Conservation (phyloP, 75 land plant species). For the Isoetes taiwanensis region DNA sequence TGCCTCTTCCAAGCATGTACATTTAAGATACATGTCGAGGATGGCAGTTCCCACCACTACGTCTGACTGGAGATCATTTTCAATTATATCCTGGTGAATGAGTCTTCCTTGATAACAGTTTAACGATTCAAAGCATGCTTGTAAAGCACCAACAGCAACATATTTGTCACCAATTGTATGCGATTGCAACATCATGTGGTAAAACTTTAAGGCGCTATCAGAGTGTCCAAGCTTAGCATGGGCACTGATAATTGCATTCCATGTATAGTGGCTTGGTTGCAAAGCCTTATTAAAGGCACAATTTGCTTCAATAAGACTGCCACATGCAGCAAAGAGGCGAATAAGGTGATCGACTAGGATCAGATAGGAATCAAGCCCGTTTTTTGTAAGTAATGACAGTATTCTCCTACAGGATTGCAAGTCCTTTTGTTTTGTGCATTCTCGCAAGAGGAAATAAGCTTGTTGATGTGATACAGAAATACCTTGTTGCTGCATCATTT, state of each 20-base stretch:
- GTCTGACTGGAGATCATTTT: constrained; percentile 18
- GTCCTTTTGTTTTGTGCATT: too few species aligned
- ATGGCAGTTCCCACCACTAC: constrained; percentile 18
- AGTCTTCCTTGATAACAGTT: constrained; percentile 12
- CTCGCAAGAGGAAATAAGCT: too few species aligned
- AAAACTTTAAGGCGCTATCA: constrained; percentile 21
- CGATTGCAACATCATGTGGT: constrained; percentile 3
- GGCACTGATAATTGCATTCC: constrained; percentile 34
- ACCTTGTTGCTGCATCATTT: too few species aligned
- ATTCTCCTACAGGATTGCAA: too few species aligned
- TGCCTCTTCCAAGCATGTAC: constrained; percentile 11
- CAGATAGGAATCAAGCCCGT: not conserved
- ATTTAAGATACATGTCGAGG: constrained; percentile 17
- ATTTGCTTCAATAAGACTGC: constrained; percentile 2
- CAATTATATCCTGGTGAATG: constrained; percentile 13
- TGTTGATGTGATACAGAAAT: too few species aligned
- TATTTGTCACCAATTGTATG: constrained; percentile 13
- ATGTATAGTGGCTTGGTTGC: constrained; percentile 10
- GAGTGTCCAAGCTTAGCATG: constrained; percentile 13
- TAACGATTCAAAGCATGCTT: constrained; percentile 12
- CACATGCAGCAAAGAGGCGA: constrained; percentile 12
- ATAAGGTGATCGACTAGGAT: constrained; percentile 5
- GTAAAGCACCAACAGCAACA: constrained; percentile 16
- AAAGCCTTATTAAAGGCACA: not conserved
- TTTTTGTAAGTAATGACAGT: not conserved